Evolutionary conservation across 208 protist species (phyloP).

Genomic region (Trypanosoma platydactyli): DNA sequence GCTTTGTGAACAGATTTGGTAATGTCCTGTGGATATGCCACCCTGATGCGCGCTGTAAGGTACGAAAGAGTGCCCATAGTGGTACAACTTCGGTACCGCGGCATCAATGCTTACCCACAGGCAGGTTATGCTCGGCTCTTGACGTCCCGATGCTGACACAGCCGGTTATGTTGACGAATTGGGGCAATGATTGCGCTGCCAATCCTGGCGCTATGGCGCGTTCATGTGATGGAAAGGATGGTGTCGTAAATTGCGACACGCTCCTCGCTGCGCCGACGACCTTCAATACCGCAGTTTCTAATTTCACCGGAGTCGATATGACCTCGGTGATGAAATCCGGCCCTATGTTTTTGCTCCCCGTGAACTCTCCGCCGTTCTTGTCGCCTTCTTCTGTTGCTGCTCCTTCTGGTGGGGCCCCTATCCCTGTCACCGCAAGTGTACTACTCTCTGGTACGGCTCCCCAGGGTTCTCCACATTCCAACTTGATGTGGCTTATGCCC

Average conservation of each 20-base stretch:
- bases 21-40: slow-evolving; percentile 6
- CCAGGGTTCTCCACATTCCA: not conserved
- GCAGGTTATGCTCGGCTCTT: not conserved
- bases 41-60: slow-evolving; percentile 15
- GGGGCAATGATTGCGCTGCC: not conserved
- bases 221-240: not conserved
- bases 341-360: slow-evolving; percentile 8
- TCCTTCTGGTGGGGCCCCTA: not conserved
- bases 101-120: not conserved
- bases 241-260: not conserved
- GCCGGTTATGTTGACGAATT: not conserved
- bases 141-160: not conserved
- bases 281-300: not conserved
- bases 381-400: not conserved
- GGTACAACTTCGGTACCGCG: not conserved
- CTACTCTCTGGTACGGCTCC: not conserved
- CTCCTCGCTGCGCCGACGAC: not conserved
- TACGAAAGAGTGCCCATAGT: slow-evolving; percentile 1
- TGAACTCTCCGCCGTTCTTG: not conserved
- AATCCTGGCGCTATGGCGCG: not conserved
- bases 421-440: not conserved
- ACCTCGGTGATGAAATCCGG: not conserved
- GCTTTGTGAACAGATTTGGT: not conserved
- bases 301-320: not conserved
- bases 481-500: not conserved